Conservation (phyloP, 176 grass and related monocot species). For the Aegilops bicornis region DNA sequence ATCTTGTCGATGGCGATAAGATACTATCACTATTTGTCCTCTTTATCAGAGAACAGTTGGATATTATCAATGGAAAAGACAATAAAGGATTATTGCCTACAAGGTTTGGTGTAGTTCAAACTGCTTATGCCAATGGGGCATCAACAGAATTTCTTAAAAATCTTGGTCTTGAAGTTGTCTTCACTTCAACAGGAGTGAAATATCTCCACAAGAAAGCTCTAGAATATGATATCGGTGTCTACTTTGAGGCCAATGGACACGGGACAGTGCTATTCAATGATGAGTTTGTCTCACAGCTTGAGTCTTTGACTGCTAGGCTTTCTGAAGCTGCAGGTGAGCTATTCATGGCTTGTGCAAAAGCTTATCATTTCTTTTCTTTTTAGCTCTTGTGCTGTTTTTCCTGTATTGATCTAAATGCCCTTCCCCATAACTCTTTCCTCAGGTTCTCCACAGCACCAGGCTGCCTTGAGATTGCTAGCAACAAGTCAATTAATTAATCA, state of each 20-base stretch:
- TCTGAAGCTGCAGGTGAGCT: constrained; percentile 41
- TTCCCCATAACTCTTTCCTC: background rate
- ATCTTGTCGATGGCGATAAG: constrained; percentile 91
- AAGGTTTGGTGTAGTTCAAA: constrained; percentile 79
- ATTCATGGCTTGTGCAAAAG: background rate
- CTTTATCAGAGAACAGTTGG: constrained; percentile 85
- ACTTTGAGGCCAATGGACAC: constrained; percentile 98
- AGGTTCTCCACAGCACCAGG: constrained; percentile 59
- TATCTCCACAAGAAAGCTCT: constrained; percentile 91
- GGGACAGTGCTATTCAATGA: constrained; percentile 79
- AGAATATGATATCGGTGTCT: constrained; percentile 85
- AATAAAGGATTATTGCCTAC: constrained; percentile 42
- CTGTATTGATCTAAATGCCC: background rate
- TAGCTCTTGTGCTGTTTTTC: background rate
- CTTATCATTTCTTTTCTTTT: background rate
- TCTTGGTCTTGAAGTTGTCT: constrained; percentile 73
- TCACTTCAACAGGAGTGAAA: constrained; percentile 91
- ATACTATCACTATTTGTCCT: constrained; percentile 87
- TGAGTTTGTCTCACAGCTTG: constrained; percentile 50
- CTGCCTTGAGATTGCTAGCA: constrained; percentile 69
- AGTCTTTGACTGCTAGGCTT: constrained; percentile 38
- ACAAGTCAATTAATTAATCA: constrained; percentile 86
- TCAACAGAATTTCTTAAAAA: constrained; percentile 67
- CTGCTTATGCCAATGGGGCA: constrained; percentile 96
- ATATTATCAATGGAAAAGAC: constrained; percentile 47